These are phyloP conservation scores for Cadophora sp. DNA, from an alignment of 2,329 filamentous ascomycete genomes.

Conservation along the genomic window DNA sequence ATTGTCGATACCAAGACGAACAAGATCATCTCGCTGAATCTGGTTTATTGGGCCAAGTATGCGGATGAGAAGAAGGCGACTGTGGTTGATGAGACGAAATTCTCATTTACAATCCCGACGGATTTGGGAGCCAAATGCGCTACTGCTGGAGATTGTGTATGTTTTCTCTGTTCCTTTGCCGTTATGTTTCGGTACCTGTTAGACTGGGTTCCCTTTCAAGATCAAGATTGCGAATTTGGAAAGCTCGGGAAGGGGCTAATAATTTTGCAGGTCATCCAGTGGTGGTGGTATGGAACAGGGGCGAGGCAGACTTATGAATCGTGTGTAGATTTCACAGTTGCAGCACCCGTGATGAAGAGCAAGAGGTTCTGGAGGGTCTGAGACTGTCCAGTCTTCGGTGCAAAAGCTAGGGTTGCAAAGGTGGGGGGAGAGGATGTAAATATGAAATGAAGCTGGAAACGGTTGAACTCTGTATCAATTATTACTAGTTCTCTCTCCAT, in stretches of 20 bases:
- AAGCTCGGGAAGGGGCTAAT: conserved; percentile 42
- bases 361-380: conserved; percentile 12
- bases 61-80: conserved; percentile 52
- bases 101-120: conserved; percentile 59
- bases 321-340: conserved; percentile 56
- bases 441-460: too few species aligned
- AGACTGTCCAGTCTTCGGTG: too few species aligned
- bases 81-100: conserved; percentile 54
- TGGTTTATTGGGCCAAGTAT: conserved; percentile 57
- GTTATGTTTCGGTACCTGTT: too few species aligned
- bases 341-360: conserved; percentile 15
- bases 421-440: too few species aligned
- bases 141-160: conserved; percentile 36
- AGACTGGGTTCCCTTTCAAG: not conserved
- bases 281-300: conserved; percentile 57
- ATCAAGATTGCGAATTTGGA: not conserved
- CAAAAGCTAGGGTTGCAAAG: too few species aligned
- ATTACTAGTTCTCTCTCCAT: too few species aligned
- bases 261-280: conserved; percentile 58
- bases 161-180: too few species aligned
- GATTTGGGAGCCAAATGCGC: conserved; percentile 53
- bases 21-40: conserved; percentile 50
- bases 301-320: conserved; percentile 61
- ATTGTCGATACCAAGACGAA: conserved; percentile 57
- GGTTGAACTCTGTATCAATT: too few species aligned